Evolutionary conservation across 441 rosid species (phyloP).

Genomic region (Omphalea diandra): DNA sequence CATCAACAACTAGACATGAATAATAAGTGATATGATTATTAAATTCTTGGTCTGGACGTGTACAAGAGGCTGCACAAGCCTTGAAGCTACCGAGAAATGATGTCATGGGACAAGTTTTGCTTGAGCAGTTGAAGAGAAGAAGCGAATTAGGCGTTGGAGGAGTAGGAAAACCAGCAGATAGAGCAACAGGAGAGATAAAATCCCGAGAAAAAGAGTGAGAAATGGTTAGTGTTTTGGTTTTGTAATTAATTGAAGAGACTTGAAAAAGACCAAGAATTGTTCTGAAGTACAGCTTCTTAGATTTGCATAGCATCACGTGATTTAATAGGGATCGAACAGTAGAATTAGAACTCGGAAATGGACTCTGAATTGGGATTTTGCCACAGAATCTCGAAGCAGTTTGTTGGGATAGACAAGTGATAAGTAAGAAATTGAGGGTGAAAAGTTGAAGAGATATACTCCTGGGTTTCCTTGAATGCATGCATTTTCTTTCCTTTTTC

Average conservation of each 20-base stretch:
- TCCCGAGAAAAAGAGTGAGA: conserved; percentile 35
- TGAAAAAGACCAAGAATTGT: conserved; percentile 46
- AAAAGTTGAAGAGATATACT: conserved; percentile 14
- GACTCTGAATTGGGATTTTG: conserved; percentile 26
- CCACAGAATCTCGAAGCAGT: conserved; percentile 25
- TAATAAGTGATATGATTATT: conserved; percentile 6
- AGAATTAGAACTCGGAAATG: conserved; percentile 27
- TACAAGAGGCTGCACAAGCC: conserved; percentile 21
- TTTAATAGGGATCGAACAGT: conserved; percentile 16
- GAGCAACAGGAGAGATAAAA: conserved; percentile 36
- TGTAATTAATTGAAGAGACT: conserved; percentile 44
- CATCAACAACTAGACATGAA: conserved; percentile 36
- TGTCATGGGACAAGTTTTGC: conserved; percentile 11
- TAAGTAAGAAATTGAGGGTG: conserved; percentile 10
- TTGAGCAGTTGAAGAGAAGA: conserved; percentile 44
- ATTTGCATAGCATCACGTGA: conserved; percentile 43
- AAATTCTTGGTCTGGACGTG: conserved; percentile 7
- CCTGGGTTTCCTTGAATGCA: conserved; percentile 23
- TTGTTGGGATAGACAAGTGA: conserved; percentile 4
- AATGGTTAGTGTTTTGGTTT: conserved; percentile 35
- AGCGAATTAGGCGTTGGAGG: conserved; percentile 38
- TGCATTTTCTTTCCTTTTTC: conserved; percentile 25
- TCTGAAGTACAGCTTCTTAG: conserved; percentile 47
- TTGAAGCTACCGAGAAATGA: conserved; percentile 15
- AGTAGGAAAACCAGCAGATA: conserved; percentile 43